phyloP scores from a whole-genome alignment of 306 rosid genomes.

The Aeschynomene evenia region DNA sequence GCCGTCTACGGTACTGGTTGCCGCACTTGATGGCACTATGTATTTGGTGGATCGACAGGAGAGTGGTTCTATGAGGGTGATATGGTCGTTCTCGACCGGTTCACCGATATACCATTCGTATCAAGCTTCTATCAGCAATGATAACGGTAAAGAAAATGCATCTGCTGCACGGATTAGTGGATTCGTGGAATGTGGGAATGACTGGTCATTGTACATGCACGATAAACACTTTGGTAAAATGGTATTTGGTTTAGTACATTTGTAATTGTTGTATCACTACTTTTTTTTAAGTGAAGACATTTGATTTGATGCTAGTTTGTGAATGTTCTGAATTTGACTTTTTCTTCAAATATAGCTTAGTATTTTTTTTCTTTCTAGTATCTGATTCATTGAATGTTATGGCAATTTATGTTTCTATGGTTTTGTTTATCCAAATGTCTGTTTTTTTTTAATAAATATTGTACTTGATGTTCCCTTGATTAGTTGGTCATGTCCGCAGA shows the following conservation, averaged over 20 bases:
- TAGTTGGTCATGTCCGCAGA: conserved; percentile 53
- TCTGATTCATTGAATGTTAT: background rate
- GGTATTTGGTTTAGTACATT: conserved; percentile 44
- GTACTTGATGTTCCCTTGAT: conserved; percentile 8
- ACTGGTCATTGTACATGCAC: conserved; percentile 63
- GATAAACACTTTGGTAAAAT: conserved; percentile 49
- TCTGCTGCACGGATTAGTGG: conserved; percentile 24
- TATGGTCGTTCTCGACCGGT: conserved; percentile 76
- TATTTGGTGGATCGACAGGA: conserved; percentile 48
- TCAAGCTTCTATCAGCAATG: conserved; percentile 41
- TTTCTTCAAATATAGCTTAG: conserved; percentile 9
- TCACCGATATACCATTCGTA: conserved; percentile 58
- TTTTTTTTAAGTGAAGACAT: background rate
- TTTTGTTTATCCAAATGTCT: background rate
- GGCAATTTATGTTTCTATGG: background rate
- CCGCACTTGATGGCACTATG: conserved; percentile 61
- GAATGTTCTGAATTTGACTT: conserved; percentile 23
- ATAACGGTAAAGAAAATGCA: conserved; percentile 40
- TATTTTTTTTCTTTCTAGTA: background rate
- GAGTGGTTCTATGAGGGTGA: conserved; percentile 40
- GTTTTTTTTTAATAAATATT: background rate
- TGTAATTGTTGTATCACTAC: conserved; percentile 4
- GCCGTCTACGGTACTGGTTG: conserved; percentile 49
- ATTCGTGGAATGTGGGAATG: conserved; percentile 70
- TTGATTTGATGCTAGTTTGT: background rate